phyloP scores from a whole-genome alignment of 768 basidiomycete genomes.

The Saitozyma podzolica region DNA sequence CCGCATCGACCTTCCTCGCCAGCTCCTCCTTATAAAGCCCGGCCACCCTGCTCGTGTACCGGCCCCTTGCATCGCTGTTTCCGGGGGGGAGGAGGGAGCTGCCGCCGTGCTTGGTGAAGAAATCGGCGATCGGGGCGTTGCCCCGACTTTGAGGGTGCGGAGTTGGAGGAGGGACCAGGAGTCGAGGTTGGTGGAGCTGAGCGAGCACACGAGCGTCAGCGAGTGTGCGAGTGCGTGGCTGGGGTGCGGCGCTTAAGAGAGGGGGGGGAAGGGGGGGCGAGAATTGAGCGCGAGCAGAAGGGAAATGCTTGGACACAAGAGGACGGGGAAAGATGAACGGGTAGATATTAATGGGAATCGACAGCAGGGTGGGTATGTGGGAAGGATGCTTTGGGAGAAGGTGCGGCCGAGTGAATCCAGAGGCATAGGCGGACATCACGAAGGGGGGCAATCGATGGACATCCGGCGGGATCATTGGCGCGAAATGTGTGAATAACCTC shows the following conservation, averaged over 20 bases:
- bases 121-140: constrained; percentile 80
- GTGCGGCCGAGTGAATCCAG: too few species aligned
- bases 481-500: too few species aligned
- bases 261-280: not conserved
- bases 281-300: not conserved
- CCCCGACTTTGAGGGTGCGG: constrained; percentile 97
- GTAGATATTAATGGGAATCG: too few species aligned
- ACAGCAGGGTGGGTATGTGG: too few species aligned
- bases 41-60: constrained; percentile 80
- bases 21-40: constrained; percentile 92
- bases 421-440: too few species aligned
- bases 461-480: too few species aligned
- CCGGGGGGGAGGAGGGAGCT: constrained; percentile 61
- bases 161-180: constrained; percentile 88
- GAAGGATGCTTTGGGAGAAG: too few species aligned
- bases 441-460: too few species aligned
- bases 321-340: too few species aligned
- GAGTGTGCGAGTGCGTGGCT: too few species aligned
- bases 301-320: too few species aligned
- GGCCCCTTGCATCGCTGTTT: constrained; percentile 79
- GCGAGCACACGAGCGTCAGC: not conserved
- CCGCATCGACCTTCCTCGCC: constrained; percentile 73
- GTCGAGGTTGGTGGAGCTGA: constrained; percentile 93
- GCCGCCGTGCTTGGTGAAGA: constrained; percentile 85
- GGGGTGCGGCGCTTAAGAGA: not conserved